Evolutionary conservation across 495 filamentous ascomycete genomes (phyloP).

Genomic region (Penicillium riverlandense): DNA sequence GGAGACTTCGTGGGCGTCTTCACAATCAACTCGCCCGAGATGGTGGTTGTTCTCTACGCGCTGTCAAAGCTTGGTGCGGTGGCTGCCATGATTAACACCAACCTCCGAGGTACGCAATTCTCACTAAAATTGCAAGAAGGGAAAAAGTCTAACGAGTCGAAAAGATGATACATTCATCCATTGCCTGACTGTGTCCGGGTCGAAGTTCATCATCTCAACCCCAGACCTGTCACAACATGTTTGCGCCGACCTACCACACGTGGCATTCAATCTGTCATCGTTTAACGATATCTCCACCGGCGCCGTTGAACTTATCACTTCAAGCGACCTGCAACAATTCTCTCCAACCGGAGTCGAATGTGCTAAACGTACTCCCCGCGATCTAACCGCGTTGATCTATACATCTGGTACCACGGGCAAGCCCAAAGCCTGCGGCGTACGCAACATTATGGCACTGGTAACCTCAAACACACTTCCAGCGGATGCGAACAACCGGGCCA

Average conservation of each 20-base stretch:
- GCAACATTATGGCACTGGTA: slow-evolving; percentile 46
- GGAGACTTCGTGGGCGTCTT: slow-evolving; percentile 42
- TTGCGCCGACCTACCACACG: slow-evolving; percentile 28
- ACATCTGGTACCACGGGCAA: slow-evolving; percentile 86
- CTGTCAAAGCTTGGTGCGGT: slow-evolving; percentile 78
- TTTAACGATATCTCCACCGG: slow-evolving; percentile 49
- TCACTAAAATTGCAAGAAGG: background rate
- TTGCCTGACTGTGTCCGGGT: slow-evolving; percentile 63
- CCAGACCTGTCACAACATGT: slow-evolving; percentile 38
- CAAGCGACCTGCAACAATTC: slow-evolving; percentile 33
- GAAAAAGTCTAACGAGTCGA: too few species aligned
- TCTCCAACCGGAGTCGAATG: slow-evolving; percentile 20
- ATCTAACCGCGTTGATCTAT: slow-evolving; percentile 69
- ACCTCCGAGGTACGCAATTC: slow-evolving; percentile 54
- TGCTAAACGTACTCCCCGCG: slow-evolving; percentile 34
- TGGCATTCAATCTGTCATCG: slow-evolving; percentile 32
- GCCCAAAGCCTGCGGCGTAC: slow-evolving; percentile 81
- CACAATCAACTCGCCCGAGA: slow-evolving; percentile 67
- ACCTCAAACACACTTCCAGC: slow-evolving; percentile 31
- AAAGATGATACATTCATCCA: slow-evolving; percentile 63
- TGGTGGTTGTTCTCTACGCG: slow-evolving; percentile 72
- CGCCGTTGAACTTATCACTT: slow-evolving; percentile 38
- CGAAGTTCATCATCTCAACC: slow-evolving; percentile 56
- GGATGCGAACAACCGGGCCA: slow-evolving; percentile 28
- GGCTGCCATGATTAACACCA: slow-evolving; percentile 90